Evolutionary conservation across 345 rosid genomes (phyloP).

Genomic region (Laguncularia racemosa): DNA sequence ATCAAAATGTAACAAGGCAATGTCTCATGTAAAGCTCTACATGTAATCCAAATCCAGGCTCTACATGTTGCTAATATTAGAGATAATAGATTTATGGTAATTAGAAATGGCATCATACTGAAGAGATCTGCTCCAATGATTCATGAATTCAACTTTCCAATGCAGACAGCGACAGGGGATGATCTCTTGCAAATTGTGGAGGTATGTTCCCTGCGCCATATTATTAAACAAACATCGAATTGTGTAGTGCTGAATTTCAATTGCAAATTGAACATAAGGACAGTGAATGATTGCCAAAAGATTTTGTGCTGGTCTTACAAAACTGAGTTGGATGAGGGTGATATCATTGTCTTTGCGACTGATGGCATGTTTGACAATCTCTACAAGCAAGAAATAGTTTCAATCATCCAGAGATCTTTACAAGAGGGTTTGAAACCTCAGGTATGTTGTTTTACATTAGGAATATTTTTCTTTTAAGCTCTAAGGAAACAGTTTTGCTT

Average conservation of each 20-base stretch:
- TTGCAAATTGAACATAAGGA: no score
- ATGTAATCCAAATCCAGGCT: slow-evolving; percentile 27
- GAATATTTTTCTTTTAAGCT: no score
- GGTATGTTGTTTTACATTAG: slow-evolving; percentile 30
- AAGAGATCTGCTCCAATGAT: slow-evolving; percentile 54
- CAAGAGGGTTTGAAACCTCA: slow-evolving; percentile 41
- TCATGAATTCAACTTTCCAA: slow-evolving; percentile 61
- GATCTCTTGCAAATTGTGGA: slow-evolving; percentile 38
- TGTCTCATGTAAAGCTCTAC: no score
- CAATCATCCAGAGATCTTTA: slow-evolving; percentile 31
- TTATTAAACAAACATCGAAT: no score
- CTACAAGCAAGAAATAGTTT: slow-evolving; percentile 53
- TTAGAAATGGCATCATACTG: slow-evolving; percentile 43
- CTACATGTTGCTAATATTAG: slow-evolving; percentile 66
- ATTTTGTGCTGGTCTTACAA: slow-evolving; percentile 39
- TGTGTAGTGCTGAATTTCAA: no score
- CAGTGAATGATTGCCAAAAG: neutral
- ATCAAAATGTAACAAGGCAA: neutral
- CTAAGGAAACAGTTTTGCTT: no score
- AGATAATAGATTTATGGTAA: slow-evolving; percentile 62
- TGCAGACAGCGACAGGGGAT: slow-evolving; percentile 41
- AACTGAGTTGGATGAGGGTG: slow-evolving; percentile 47
- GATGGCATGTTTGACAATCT: slow-evolving; percentile 81
- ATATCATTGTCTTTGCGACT: slow-evolving; percentile 46
- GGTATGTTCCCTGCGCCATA: slow-evolving; percentile 26